A percentile compares a stretch with the other conserved stretches of the same genome.
Conservation (phyloP, 352 stramenopile species). For the Globisporangium paddicum region DNA sequence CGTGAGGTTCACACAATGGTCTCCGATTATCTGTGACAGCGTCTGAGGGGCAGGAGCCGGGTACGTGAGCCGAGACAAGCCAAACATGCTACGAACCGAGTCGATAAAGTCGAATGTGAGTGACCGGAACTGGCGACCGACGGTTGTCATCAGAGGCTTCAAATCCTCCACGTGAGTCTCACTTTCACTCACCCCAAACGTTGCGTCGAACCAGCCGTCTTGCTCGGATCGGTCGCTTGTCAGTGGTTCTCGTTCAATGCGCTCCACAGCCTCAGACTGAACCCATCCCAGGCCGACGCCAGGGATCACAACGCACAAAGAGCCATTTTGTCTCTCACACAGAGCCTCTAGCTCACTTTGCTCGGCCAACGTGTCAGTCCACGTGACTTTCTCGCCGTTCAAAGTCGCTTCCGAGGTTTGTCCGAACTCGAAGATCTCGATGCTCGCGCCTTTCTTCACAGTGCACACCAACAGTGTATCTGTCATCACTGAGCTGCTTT, state of each 20-base stretch:
- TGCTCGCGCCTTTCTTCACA: neutral
- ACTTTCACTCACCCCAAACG: neutral
- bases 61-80: neutral
- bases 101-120: neutral
- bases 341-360: constrained; percentile 1
- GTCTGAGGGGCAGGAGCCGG: neutral
- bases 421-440: neutral
- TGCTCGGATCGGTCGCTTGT: neutral
- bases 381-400: constrained; percentile 30
- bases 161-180: neutral
- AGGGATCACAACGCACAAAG: constrained; percentile 1
- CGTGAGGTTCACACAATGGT: neutral
- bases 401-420: constrained; percentile 28
- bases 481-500: neutral
- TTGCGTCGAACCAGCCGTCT: neutral
- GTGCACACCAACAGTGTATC: neutral
- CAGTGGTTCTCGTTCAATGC: neutral
- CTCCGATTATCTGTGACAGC: neutral
- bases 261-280: neutral
- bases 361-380: neutral
- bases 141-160: neutral
- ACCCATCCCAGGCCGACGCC: constrained; percentile 5
- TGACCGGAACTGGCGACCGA: neutral
- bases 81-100: neutral
- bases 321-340: neutral